Percentiles rank a stretch among this genome's conserved stretches.
phyloP scores from a whole-genome alignment of 2,329 filamentous ascomycete genomes.

The Trichoderma aggressivum region DNA sequence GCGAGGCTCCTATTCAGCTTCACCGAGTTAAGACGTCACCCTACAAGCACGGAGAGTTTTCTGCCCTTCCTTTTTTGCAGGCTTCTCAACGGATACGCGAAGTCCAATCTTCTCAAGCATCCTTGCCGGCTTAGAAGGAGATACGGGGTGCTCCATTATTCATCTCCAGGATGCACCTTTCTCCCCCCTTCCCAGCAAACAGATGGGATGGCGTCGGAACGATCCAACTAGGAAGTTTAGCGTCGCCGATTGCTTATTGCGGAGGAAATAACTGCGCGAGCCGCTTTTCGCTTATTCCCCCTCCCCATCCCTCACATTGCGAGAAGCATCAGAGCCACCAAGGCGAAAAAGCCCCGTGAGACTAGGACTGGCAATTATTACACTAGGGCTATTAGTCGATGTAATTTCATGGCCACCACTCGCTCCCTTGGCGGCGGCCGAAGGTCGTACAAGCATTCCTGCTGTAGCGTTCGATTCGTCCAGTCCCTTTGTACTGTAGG shows the following conservation, averaged over 20 bases:
- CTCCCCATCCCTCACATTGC: not conserved
- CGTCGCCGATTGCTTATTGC: not conserved
- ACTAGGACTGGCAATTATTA: not conserved
- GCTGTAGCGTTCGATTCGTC: not conserved
- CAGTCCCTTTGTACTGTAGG: not conserved
- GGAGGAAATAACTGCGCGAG: not conserved
- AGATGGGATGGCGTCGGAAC: not conserved
- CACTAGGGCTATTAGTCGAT: not conserved
- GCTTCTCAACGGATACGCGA: not conserved
- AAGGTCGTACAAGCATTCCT: not conserved
- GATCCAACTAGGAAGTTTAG: not conserved
- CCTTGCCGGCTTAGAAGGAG: not conserved
- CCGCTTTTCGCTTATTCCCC: constrained; percentile 11
- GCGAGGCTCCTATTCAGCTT: not conserved
- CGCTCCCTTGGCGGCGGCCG: not conserved
- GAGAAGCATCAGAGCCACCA: not conserved
- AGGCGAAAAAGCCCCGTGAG: not conserved
- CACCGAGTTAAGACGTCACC: not conserved
- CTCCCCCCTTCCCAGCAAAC: not conserved
- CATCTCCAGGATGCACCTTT: not conserved
- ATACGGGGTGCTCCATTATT: not conserved
- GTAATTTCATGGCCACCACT: not conserved
- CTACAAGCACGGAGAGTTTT: not conserved
- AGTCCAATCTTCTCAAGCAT: not conserved
- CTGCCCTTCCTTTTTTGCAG: not conserved